Evolutionary conservation across 768 basidiomycete genomes (phyloP), one percentile per base, ranked within the genome.

Genomic region (Gymnopilus dilepis): DNA sequence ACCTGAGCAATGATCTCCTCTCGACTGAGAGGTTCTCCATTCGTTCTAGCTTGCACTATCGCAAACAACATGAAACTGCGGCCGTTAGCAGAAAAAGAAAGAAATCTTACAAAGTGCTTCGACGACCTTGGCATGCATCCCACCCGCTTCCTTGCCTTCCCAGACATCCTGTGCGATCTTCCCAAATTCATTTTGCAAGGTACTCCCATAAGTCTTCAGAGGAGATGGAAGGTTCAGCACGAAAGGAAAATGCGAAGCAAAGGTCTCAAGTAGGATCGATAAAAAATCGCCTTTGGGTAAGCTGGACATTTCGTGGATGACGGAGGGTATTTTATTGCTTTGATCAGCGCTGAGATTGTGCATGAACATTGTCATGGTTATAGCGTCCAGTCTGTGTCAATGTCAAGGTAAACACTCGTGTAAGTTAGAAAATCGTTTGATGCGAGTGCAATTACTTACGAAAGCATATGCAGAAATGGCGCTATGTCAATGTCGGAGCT

Each of bases 301-400:
- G 22, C 41, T 56, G 11, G 54, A 56, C 38, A 56, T 56, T 40
- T 56, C 8, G 22, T 56, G 54, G 33, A 56, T 11, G 6, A 56
- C 12, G 8, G 54, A 17, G n/a, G 54, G 54, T 21, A 56, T 56
- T 41, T 41, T 41, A 19, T 37, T 38, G 24, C 54, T 56, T 30
- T n/a, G n/a, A n/a, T n/a, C n/a, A n/a, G 37, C 54, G 24, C 54
- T 56, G 34, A 56, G 33, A 24, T 37, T 56, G 28, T 56, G 54
- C 54, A 56, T 56, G 34, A 41, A 56, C 54, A 56, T 56, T 13
- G 54, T 56, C 54, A 56, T 56, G n/a, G 37, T 56, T 37, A 56
- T 56, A 19, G 54, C 54, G 26, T 56, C 54, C 24, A 56, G 41
- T 3, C 54, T 56, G 3, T n/a, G n/a, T n/a, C n/a, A 34, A 30